Base-by-base conservation (phyloP, 331 rosid genomes). In the Malus hybrid region DNA sequence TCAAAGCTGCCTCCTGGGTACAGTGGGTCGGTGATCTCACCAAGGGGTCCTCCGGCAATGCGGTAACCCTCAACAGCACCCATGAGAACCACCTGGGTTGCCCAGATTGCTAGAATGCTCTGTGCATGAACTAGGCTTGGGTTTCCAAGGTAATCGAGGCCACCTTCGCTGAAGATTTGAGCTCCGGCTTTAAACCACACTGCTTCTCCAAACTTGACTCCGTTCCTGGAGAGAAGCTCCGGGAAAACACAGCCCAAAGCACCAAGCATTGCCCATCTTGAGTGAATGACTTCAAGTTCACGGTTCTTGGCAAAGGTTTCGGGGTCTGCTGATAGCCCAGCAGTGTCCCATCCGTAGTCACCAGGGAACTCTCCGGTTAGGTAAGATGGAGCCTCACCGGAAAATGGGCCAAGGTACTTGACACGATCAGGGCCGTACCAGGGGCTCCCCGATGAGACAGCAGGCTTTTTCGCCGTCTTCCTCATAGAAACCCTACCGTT, bases 1-100 rank as follows among this genome's bases (percentile, higher is more conserved):
- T 79, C 86, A 62, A 83, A 83, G 83, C 86, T 79, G 64, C 86
- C 79, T 2, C 81, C 86, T 36, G 86, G 86, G 63, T 75, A 83
- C 6, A 71, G 75, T 22, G 76, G 78, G 73, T 79, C 86, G 5
- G 81, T 79, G 63, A 83, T 22, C 73, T 83, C 83, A 36, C 83
- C 86, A 0, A 80, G 84, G 11, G 84, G 84, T 44, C 84, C 80
- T 80, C 84, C 78, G 0, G 78, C 84, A 71, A 76, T 76, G 60
- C 78, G 81, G 62, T 81, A 76, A 72, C 85, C 81, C 77, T 81
- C 85, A 50, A 79, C 83, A 0, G 83, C 76, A n/a, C 82, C 80
- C 87, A 77, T 77, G 28, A 84, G 78, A 13, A 84, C 63, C 67
- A 71, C 80, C 8, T 84, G 84, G 52, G 78, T 73, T 19, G 82